These are phyloP conservation scores for Hygrophoropsis aurantiaca DNA, from an alignment of 768 basidiomycete species.

Conservation along the genomic window DNA sequence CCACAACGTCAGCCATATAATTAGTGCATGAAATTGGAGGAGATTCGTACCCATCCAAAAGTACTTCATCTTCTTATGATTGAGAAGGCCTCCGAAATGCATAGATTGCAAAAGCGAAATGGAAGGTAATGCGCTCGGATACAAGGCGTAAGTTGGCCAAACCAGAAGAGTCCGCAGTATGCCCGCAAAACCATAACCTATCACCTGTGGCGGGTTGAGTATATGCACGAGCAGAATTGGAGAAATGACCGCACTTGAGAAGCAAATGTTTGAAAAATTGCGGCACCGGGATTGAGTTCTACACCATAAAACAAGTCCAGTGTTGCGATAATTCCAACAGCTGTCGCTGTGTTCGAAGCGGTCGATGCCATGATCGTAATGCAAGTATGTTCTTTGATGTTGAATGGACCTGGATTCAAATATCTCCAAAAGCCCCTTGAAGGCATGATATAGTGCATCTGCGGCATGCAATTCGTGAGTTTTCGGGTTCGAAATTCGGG, in stretches of 20 bases:
- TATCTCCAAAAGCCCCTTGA: constrained; percentile 41
- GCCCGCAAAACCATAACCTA: constrained; percentile 40
- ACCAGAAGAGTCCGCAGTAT: constrained; percentile 46
- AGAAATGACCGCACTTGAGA: constrained; percentile 35
- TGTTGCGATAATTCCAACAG: constrained; percentile 60
- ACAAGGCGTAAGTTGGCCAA: constrained; percentile 55
- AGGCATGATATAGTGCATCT: constrained; percentile 15
- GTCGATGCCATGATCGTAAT: constrained; percentile 64
- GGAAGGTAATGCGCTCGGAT: constrained; percentile 50
- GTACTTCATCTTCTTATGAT: constrained; percentile 48
- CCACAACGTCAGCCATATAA: not conserved
- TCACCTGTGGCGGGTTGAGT: constrained; percentile 22
- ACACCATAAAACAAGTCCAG: constrained; percentile 56
- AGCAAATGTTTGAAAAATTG: constrained; percentile 56
- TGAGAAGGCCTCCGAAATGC: constrained; percentile 50
- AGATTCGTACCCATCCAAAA: constrained; percentile 50
- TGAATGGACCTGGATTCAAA: constrained; percentile 64
- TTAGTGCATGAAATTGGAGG: not conserved
- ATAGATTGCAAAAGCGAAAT: constrained; percentile 53
- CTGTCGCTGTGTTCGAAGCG: constrained; percentile 55
- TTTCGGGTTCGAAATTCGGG: not conserved
- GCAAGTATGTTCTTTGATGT: constrained; percentile 61
- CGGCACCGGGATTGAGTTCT: constrained; percentile 46
- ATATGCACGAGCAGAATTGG: constrained; percentile 9
- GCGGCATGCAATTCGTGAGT: not conserved